A percentile compares a stretch with the other conserved stretches of the same genome.
Evolutionary conservation across 1,139 yeast genomes (phyloP).

Genomic region (Maudiozyma humilis): DNA sequence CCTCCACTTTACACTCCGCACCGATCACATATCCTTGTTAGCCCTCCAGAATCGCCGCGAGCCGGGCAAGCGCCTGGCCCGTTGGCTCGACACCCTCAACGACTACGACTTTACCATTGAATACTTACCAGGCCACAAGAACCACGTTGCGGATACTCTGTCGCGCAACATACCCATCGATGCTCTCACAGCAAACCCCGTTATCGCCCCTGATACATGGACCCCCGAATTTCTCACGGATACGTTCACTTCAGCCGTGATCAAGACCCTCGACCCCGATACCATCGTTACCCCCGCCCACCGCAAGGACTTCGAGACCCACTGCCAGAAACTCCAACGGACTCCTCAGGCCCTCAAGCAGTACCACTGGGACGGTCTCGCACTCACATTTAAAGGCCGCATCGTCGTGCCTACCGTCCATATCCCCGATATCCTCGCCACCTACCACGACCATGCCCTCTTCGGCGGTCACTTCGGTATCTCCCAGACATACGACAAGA

Average conservation of each 20-base stretch:
- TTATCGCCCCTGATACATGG: no score
- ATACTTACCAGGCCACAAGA: conserved; percentile 9
- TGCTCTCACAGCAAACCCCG: neutral
- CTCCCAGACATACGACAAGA: conserved; percentile 4
- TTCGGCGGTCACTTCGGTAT: conserved; percentile 12
- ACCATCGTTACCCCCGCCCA: neutral
- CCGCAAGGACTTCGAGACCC: neutral
- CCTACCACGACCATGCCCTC: conserved; percentile 6
- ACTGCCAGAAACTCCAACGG: neutral
- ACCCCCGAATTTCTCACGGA: no score
- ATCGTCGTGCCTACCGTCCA: conserved; percentile 5
- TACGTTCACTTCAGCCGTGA: no score
- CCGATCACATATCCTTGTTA: conserved; percentile 12
- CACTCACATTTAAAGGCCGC: conserved; percentile 4
- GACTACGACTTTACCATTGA: conserved; percentile 12
- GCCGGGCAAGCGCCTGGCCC: conserved; percentile 10
- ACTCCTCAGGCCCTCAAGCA: neutral
- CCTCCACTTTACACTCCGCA: conserved; percentile 9
- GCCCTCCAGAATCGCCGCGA: conserved; percentile 11
- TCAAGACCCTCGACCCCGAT: conserved; percentile 1
- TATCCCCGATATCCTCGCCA: neutral
- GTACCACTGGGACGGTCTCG: neutral
- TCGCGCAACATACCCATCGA: conserved; percentile 4
- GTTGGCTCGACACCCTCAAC: conserved; percentile 12
- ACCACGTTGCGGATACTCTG: conserved; percentile 13